Conservation (phyloP, 2,329 filamentous ascomycete genomes). For the Fusarium robinianum region DNA sequence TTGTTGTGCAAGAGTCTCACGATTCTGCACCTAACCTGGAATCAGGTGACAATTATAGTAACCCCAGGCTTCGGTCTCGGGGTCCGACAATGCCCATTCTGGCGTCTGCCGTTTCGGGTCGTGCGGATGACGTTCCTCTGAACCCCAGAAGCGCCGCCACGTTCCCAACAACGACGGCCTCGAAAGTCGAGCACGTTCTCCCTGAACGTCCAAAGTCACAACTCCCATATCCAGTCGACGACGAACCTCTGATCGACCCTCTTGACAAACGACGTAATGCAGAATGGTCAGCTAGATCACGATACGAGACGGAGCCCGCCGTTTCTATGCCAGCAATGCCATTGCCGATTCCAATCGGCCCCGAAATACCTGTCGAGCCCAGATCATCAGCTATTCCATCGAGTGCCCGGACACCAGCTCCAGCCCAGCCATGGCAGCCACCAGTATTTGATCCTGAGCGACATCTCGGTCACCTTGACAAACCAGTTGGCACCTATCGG, state of each 20-base stretch:
- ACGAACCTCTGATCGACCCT: conserved; percentile 34
- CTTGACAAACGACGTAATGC: conserved; percentile 26
- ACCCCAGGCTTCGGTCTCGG: conserved; percentile 42
- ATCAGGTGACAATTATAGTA: conserved; percentile 27
- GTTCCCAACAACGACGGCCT: conserved; percentile 40
- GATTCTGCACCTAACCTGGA: conserved; percentile 32
- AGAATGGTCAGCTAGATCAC: conserved; percentile 26
- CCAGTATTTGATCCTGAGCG: conserved; percentile 49
- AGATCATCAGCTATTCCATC: conserved; percentile 35
- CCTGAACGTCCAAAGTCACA: conserved; percentile 33
- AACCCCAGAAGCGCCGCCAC: conserved; percentile 38
- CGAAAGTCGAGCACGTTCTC: conserved; percentile 25
- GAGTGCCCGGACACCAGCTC: conserved; percentile 18
- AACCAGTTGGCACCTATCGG: conserved; percentile 52
- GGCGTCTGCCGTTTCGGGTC: conserved; percentile 34
- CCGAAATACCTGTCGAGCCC: conserved; percentile 30
- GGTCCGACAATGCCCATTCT: conserved; percentile 43
- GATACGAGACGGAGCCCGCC: conserved; percentile 24
- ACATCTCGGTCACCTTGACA: conserved; percentile 43
- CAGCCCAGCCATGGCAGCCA: conserved; percentile 51
- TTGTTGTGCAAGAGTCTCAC: conserved; percentile 44
- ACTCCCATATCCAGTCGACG: conserved; percentile 48
- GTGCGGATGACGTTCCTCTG: conserved; percentile 17
- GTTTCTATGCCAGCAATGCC: conserved; percentile 36
- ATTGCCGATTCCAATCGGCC: conserved; percentile 28